Conservation (phyloP, 495 filamentous ascomycete genomes). For the Daldinia bambusicola region DNA sequence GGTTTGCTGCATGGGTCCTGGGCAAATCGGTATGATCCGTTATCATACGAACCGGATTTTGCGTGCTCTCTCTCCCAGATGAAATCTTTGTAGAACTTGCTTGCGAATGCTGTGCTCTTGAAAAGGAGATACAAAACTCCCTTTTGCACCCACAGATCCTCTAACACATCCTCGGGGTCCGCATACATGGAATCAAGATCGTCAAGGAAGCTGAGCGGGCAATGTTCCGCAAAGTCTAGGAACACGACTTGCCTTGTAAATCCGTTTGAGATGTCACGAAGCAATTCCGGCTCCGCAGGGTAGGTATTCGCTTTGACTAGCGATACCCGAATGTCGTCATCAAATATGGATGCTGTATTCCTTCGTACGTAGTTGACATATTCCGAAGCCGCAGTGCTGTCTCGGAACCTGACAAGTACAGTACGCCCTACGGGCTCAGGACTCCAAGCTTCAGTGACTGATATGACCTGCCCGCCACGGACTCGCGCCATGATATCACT, state of each 20-base stretch:
- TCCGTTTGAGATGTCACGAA: background rate
- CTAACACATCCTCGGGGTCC: slow-evolving; percentile 11
- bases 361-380: slow-evolving; percentile 1
- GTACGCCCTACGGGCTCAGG: slow-evolving; percentile 8
- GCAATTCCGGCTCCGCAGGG: background rate
- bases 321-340: background rate
- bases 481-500: slow-evolving; percentile 18
- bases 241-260: slow-evolving; percentile 2
- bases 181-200: background rate
- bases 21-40: slow-evolving; percentile 8
- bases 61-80: background rate
- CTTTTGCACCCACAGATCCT: slow-evolving; percentile 18
- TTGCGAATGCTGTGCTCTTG: background rate
- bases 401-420: slow-evolving; percentile 13
- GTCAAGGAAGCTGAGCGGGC: background rate
- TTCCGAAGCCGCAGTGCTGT: background rate
- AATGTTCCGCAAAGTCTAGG: background rate
- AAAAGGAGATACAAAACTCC: slow-evolving; percentile 11
- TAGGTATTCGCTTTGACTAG: slow-evolving; percentile 7
- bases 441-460: background rate
- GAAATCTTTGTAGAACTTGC: slow-evolving; percentile 18
- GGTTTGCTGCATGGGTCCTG: slow-evolving; percentile 23
- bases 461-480: slow-evolving; percentile 18
- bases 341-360: background rate
- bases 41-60: background rate